Conservation (phyloP, 495 filamentous ascomycete species). For the Echria macrotheca region DNA sequence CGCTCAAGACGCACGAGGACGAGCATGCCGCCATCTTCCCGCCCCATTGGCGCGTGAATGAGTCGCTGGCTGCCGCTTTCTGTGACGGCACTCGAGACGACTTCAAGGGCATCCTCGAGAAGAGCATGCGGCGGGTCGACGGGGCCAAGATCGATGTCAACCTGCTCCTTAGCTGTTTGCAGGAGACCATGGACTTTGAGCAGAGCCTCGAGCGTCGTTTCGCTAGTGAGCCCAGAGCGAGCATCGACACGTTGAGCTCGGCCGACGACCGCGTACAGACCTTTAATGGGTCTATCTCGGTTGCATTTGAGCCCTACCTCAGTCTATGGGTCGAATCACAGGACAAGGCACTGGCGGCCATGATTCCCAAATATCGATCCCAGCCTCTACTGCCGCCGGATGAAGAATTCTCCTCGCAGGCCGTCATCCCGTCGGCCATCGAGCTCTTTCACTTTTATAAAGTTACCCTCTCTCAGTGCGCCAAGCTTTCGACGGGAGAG, state of each 20-base stretch:
- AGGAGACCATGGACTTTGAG: conserved; percentile 97
- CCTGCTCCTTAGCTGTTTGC: conserved; percentile 81
- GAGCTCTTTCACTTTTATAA: conserved; percentile 97
- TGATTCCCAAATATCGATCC: conserved; percentile 85
- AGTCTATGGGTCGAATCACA: conserved; percentile 96
- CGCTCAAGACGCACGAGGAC: conserved; percentile 92
- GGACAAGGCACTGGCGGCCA: conserved; percentile 76
- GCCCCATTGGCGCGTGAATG: conserved; percentile 79
- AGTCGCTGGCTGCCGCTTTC: conserved; percentile 85
- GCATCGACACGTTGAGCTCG: conserved; percentile 86
- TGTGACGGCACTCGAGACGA: conserved; percentile 94
- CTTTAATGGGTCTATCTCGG: conserved; percentile 90
- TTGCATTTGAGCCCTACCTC: conserved; percentile 94
- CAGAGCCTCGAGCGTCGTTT: conserved; percentile 85
- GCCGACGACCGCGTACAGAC: conserved; percentile 68
- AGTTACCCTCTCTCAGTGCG: conserved; percentile 83
- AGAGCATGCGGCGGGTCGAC: conserved; percentile 70
- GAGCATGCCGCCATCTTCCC: conserved; percentile 91
- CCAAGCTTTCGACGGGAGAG: conserved; percentile 86
- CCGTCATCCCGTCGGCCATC: conserved; percentile 89
- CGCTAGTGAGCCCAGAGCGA: conserved; percentile 68
- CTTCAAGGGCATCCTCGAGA: conserved; percentile 86
- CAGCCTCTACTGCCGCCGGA: conserved; percentile 76
- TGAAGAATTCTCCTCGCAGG: conserved; percentile 86
- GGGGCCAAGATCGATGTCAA: conserved; percentile 88